Conservation (phyloP, 140 eudicot species). For the Bidens hawaiensis region DNA sequence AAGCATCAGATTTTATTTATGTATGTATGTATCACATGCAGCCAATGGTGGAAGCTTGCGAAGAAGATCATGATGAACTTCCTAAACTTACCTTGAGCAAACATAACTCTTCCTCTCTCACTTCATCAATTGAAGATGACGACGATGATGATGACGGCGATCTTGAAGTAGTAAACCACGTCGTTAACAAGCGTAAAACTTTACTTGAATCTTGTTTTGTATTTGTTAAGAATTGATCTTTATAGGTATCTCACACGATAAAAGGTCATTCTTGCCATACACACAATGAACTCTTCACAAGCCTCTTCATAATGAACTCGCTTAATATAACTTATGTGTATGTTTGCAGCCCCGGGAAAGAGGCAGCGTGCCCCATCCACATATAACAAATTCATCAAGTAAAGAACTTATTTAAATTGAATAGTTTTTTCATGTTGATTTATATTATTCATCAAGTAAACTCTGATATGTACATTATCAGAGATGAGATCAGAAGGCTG, state of each 20-base stretch:
- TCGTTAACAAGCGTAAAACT: slow-evolving; percentile 62
- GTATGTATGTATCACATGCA: slow-evolving; percentile 5
- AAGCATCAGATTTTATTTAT: not conserved
- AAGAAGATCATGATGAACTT: slow-evolving; percentile 36
- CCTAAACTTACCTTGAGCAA: slow-evolving; percentile 28
- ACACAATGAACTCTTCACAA: no score
- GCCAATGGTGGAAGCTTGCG: slow-evolving; percentile 30
- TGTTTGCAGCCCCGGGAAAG: slow-evolving; percentile 75
- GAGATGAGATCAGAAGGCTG: slow-evolving; percentile 87
- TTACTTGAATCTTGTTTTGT: slow-evolving; percentile 1
- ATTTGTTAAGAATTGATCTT: not conserved
- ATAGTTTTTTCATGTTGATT: not conserved
- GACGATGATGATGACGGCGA: slow-evolving; percentile 45
- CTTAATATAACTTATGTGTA: not conserved
- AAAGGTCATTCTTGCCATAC: no score
- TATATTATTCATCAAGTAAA: not conserved
- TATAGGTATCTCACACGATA: not conserved
- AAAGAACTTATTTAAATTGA: slow-evolving; percentile 5
- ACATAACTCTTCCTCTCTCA: slow-evolving; percentile 35
- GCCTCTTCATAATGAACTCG: no score
- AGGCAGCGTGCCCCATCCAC: slow-evolving; percentile 87
- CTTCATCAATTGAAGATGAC: slow-evolving; percentile 58
- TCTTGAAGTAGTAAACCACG: slow-evolving; percentile 30
- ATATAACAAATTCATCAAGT: slow-evolving; percentile 84
- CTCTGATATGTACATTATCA: slow-evolving; percentile 22